Evolutionary conservation across 2,329 filamentous ascomycete species (phyloP), one percentile per base, ranked within the genome.

Genomic region (Venturia aucupariae): DNA sequence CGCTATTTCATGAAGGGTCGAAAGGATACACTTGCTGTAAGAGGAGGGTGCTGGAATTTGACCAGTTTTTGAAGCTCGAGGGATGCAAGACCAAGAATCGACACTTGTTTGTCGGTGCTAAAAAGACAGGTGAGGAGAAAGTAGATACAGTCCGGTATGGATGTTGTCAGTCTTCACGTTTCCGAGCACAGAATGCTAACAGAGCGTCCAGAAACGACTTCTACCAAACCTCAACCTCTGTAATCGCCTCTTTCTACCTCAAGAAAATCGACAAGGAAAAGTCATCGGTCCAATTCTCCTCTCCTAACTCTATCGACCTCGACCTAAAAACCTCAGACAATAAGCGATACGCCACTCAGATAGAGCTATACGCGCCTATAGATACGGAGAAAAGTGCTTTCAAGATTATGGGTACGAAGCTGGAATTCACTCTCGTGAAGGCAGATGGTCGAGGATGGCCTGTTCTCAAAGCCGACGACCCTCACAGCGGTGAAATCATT

Each of bases 21-120:
- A 99, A 99, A 80, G 94, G 94, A 1, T 99, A 94, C 82, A 92
- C 87, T 66, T 99, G 94, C 81, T 99, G 94, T 79, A 97, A 97
- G 84, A 83, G 91, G 71, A 84, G 92, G 44, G 94, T 99, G 65
- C 79, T 99, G 66, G 94, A 99, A 74, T 99, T 99, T 76, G 92
- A 99, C 75, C 89, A 97, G 76, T 99, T 99, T 77, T 87, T 99
- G 87, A 94, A 90, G 77, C 93, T 99, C 66, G 86, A 90, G 70
- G 94, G 94, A 1, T 99, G 94, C 78, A 86, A 86, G 74, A 92
- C 88, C 54, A 94, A 92, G 77, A 80, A 82, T 54, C 82, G 84
- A 66, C 94, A 99, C 79, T 77, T 96, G 68, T 99, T 97, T 72
- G 82, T 97, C 41, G 90, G 90, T 4, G 89, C 83, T 68, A 90